Evolutionary conservation across 495 filamentous ascomycete genomes (phyloP).

Genomic region (Aspergillus nidulans): DNA sequence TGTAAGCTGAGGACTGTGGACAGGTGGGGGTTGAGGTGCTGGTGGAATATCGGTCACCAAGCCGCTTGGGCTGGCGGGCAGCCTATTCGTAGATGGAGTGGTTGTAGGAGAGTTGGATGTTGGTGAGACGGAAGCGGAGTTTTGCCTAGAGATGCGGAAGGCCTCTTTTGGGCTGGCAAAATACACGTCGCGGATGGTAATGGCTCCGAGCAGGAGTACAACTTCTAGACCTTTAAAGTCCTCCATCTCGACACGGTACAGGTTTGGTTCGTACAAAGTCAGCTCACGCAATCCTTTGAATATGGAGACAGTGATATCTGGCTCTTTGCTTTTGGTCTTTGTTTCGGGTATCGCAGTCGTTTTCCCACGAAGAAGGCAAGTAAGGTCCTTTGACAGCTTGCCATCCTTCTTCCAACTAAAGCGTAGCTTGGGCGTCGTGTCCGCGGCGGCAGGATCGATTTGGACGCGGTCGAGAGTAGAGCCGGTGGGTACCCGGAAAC

Average conservation of each 20-base stretch:
- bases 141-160: slow-evolving; percentile 68
- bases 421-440: slow-evolving; percentile 69
- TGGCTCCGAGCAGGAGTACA: slow-evolving; percentile 73
- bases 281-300: slow-evolving; percentile 66
- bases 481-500: slow-evolving; percentile 72
- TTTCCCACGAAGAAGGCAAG: slow-evolving; percentile 75
- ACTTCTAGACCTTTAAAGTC: slow-evolving; percentile 93
- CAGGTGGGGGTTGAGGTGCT: slow-evolving; percentile 12
- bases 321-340: slow-evolving; percentile 76
- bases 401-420: slow-evolving; percentile 94
- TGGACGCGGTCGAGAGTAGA: slow-evolving; percentile 74
- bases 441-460: slow-evolving; percentile 60
- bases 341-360: slow-evolving; percentile 57
- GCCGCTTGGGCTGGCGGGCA: slow-evolving; percentile 10
- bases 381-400: slow-evolving; percentile 76
- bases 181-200: slow-evolving; percentile 84
- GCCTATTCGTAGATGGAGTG: not conserved
- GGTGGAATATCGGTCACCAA: slow-evolving; percentile 20
- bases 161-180: slow-evolving; percentile 61
- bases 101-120: slow-evolving; percentile 9
- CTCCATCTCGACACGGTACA: slow-evolving; percentile 85
- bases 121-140: slow-evolving; percentile 10
- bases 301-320: slow-evolving; percentile 87
- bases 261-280: slow-evolving; percentile 88
- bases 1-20: slow-evolving; percentile 18